Conservation (phyloP, 2,329 filamentous ascomycete genomes). For the Talaromyces sp. region DNA sequence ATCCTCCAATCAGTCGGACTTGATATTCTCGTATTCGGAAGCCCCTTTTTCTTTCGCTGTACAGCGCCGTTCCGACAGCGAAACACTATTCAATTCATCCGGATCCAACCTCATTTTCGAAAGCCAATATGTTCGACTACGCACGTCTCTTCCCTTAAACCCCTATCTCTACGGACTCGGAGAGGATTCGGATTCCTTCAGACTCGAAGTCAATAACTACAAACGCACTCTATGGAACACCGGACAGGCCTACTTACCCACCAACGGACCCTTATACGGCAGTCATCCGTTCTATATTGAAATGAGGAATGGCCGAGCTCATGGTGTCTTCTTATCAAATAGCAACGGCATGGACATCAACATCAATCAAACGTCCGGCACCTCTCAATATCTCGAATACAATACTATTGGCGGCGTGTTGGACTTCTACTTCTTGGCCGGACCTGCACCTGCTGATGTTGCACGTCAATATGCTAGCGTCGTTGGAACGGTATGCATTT, state of each 20-base stretch:
- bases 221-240: slow-evolving; percentile 66
- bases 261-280: slow-evolving; percentile 65
- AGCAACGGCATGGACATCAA: slow-evolving; percentile 74
- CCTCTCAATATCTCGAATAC: slow-evolving; percentile 69
- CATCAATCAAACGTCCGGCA: slow-evolving; percentile 58
- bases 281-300: slow-evolving; percentile 73
- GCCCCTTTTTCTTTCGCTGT: slow-evolving; percentile 67
- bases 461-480: slow-evolving; percentile 57
- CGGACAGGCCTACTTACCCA: slow-evolving; percentile 60
- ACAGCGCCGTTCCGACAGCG: slow-evolving; percentile 22
- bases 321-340: slow-evolving; percentile 66
- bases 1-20: slow-evolving; percentile 34
- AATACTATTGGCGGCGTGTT: slow-evolving; percentile 40
- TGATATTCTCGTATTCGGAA: slow-evolving; percentile 49
- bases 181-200: slow-evolving; percentile 69
- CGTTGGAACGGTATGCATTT: slow-evolving; percentile 33
- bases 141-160: slow-evolving; percentile 63
- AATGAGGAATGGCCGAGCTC: slow-evolving; percentile 55
- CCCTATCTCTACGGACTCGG: slow-evolving; percentile 75
- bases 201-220: slow-evolving; percentile 64
- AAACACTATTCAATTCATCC: slow-evolving; percentile 63
- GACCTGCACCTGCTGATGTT: slow-evolving; percentile 55
- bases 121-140: slow-evolving; percentile 70
- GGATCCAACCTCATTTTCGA: slow-evolving; percentile 67
- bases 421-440: slow-evolving; percentile 65